Evolutionary conservation across 2,329 filamentous ascomycete genomes (phyloP).

Genomic region (Fusarium chlamydosporum): DNA sequence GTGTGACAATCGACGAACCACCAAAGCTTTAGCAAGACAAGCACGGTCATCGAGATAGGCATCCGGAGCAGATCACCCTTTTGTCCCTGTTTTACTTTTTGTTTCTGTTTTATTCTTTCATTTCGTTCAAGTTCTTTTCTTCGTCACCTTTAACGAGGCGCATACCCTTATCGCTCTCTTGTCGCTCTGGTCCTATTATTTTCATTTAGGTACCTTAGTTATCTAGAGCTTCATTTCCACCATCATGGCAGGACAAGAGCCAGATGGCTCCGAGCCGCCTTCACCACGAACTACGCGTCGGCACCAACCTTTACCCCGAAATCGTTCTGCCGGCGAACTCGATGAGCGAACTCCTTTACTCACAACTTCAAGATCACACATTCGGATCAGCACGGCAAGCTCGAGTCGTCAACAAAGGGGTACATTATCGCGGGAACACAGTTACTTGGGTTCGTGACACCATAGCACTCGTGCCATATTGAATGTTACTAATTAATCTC

Average conservation of each 20-base stretch:
- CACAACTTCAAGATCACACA: constrained; percentile 57
- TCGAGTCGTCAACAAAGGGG: constrained; percentile 49
- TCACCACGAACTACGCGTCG: constrained; percentile 55
- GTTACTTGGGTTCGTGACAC: constrained; percentile 57
- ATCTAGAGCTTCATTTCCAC: constrained; percentile 11
- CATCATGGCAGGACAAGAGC: constrained; percentile 53
- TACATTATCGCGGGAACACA: constrained; percentile 59
- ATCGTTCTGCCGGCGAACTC: constrained; percentile 52
- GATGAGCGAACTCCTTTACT: constrained; percentile 64
- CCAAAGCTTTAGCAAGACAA: constrained; percentile 31
- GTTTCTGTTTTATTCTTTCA: constrained; percentile 9
- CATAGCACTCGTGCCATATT: background rate
- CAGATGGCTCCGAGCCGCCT: constrained; percentile 53
- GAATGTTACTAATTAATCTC: constrained; percentile 24
- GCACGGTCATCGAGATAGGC: constrained; percentile 35
- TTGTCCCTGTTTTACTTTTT: constrained; percentile 8
- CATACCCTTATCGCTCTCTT: constrained; percentile 9
- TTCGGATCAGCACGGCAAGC: constrained; percentile 57
- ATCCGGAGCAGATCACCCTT: constrained; percentile 15
- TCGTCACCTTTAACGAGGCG: constrained; percentile 3
- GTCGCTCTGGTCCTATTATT: constrained; percentile 4
- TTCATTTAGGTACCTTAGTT: background rate
- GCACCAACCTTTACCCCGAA: constrained; percentile 46
- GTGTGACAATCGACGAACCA: constrained; percentile 44
- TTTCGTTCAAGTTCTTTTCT: constrained; percentile 1